Base-by-base conservation (phyloP, 2,329 filamentous ascomycete species). In the Aotearoamyces nothofagi region DNA sequence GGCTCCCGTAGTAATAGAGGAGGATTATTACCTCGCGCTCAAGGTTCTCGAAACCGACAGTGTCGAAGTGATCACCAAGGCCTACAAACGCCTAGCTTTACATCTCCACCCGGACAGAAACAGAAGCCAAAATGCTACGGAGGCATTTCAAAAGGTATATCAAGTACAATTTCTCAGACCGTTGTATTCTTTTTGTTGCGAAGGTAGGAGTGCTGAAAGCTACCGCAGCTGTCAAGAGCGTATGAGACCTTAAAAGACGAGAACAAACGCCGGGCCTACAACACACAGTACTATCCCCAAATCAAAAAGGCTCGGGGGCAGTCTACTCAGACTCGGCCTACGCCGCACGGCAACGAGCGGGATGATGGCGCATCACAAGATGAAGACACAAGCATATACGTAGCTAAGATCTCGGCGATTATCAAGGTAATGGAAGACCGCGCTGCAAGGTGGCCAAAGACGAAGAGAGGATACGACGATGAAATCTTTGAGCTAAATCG, bases 91-190 rank as follows among this genome's bases (percentile, higher is more conserved):
- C n/a, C 39, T 54, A 26, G 53, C 53, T 17, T 33, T 48, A 5
- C 42, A 46, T 29, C 39, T 52, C n/a, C 51, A 56, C 38, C 51
- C 51, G 4, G 52, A 55, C 34, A 34, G 43, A 6, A 53, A 52
- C 34, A 5, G 31, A 4, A 42, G 36, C 6, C 31, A 29, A 10
- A 36, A 51, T 39, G 39, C 51, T 27, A 55, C 49, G 13, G 34
- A 44, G 39, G 41, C 40, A 31, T 54, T 55, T 33, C 50, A 55
- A 43, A 23, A 31, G 25, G 52, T n/a, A n/a, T n/a, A n/a, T n/a
- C n/a, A n/a, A n/a, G n/a, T n/a, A n/a, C n/a, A n/a, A n/a, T n/a
- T n/a, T n/a, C n/a, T n/a, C n/a, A n/a, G n/a, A n/a, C n/a, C n/a
- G n/a, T n/a, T n/a, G n/a, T n/a, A n/a, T n/a, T n/a, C n/a, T n/a